Evolutionary conservation across 2,329 filamentous ascomycete genomes (phyloP).

Genomic region (Hymenoscyphus occultus): DNA sequence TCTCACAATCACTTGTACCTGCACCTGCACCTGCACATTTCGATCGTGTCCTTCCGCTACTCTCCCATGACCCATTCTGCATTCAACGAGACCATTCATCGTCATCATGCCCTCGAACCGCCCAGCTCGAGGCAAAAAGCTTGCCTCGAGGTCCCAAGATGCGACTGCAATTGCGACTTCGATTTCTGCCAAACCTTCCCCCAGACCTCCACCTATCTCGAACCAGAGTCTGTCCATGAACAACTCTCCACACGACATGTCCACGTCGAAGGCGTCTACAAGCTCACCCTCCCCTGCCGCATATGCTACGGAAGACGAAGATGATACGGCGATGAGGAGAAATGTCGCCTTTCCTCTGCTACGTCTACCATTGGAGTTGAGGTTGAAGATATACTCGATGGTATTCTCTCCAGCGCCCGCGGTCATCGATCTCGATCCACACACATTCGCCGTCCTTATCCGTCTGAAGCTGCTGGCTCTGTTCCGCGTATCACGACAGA

Average conservation of each 20-base stretch:
- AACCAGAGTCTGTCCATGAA: not conserved
- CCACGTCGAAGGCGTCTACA: conserved; percentile 11
- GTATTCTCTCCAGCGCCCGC: conserved; percentile 53
- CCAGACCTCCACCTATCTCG: not conserved
- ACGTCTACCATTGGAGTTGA: conserved; percentile 65
- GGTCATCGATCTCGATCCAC: conserved; percentile 64
- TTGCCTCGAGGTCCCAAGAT: conserved; percentile 2
- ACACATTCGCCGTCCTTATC: conserved; percentile 61
- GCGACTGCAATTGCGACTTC: not conserved
- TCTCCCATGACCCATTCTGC: not conserved
- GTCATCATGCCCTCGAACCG: not conserved
- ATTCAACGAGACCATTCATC: not conserved
- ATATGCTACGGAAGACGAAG: conserved; percentile 22
- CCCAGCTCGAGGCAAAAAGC: conserved; percentile 12
- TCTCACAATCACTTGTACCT: not conserved
- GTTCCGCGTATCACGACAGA: conserved; percentile 57
- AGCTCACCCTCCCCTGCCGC: conserved; percentile 32
- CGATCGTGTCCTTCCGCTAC: not conserved
- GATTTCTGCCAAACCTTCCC: not conserved
- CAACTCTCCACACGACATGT: not conserved
- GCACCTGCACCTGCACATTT: not conserved
- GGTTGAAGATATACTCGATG: conserved; percentile 64
- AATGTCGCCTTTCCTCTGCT: conserved; percentile 61
- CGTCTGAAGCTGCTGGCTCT: conserved; percentile 52
- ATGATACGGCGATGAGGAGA: conserved; percentile 6